Evolutionary conservation across 2,329 filamentous ascomycete species (phyloP).

Genomic region (Hypoxylon sp.): DNA sequence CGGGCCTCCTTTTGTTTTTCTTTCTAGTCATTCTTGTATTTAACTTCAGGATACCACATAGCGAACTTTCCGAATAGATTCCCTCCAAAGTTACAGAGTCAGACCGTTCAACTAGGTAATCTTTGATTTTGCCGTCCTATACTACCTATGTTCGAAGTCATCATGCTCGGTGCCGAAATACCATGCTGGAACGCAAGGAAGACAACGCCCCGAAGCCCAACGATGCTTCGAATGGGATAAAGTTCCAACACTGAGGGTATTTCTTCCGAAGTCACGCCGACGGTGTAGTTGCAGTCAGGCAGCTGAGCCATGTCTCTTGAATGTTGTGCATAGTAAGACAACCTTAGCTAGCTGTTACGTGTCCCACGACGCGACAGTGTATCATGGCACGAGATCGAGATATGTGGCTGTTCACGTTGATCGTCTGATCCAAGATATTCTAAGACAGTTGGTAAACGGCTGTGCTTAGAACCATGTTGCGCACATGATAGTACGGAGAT

Average conservation of each 20-base stretch:
- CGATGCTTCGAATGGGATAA: no score
- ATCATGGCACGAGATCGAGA: constrained; percentile 7
- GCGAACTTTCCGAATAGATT: no score
- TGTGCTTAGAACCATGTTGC: neutral
- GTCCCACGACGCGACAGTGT: constrained; percentile 2
- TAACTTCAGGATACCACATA: constrained; percentile 31
- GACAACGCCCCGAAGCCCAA: no score
- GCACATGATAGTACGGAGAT: neutral
- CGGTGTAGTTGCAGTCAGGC: no score
- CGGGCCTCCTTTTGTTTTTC: no score
- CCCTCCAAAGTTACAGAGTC: no score
- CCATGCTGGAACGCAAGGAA: no score
- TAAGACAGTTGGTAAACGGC: neutral
- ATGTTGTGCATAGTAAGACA: constrained; percentile 3
- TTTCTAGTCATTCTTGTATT: constrained; percentile 20
- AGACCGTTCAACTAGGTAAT: no score
- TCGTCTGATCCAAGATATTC: neutral
- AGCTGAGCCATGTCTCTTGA: neutral
- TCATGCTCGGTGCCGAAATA: no score
- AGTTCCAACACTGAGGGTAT: no score
- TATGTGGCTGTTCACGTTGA: neutral
- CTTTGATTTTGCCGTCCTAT: neutral
- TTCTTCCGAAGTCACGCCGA: no score
- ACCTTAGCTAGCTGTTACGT: neutral
- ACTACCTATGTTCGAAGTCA: neutral